These are phyloP conservation scores for Tetraselmis chui DNA, from an alignment of 139 green algal genomes.

Conservation along the genomic window DNA sequence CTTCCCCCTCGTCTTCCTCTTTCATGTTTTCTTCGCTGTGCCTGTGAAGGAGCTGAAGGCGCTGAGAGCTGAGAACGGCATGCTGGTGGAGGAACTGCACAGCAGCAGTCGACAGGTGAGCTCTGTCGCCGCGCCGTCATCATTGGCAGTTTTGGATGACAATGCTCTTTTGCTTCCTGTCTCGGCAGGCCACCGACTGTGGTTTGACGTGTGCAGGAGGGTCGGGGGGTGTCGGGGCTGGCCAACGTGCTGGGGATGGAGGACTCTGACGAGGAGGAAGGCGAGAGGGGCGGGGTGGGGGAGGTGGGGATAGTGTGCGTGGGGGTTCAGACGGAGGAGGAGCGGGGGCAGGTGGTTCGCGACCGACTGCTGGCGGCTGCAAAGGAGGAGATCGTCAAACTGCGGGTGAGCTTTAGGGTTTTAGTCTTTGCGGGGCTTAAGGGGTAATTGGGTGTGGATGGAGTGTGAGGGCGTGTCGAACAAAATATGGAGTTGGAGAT, in stretches of 20 bases:
- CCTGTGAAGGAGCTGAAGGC: background rate
- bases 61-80: background rate
- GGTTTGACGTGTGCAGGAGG: background rate
- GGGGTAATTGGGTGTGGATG: no score
- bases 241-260: background rate
- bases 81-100: background rate
- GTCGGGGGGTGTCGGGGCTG: background rate
- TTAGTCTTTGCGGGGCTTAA: no score
- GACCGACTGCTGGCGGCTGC: background rate
- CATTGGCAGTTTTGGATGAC: background rate
- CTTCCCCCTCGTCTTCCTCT: no score
- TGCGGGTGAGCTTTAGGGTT: background rate
- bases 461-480: no score
- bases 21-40: no score
- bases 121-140: no score
- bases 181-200: background rate
- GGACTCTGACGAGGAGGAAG: background rate
- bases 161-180: background rate
- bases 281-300: background rate
- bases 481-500: background rate
- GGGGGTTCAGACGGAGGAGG: background rate
- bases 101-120: no score
- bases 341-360: background rate
- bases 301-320: background rate
- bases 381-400: background rate